phyloP scores from a whole-genome alignment of 208 protist species.

The Novymonas esmeraldas region DNA sequence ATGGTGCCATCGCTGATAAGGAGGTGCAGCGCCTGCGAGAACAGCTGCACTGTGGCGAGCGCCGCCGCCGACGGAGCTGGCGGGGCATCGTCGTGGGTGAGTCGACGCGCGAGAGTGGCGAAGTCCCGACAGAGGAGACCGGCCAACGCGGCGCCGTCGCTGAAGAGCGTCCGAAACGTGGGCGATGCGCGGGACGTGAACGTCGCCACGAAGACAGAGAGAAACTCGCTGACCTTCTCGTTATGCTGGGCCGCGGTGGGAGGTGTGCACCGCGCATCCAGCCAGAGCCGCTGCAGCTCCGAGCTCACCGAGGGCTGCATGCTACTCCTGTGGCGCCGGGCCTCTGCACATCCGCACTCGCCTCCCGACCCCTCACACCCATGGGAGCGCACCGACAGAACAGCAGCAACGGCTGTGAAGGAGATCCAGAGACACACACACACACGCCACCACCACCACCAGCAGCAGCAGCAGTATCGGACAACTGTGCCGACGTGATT shows the following conservation, averaged over 20 bases:
- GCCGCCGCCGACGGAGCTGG: neutral
- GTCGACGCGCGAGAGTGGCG: conserved; percentile 3
- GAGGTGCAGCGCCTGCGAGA: conserved; percentile 18
- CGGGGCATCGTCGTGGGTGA: conserved; percentile 3
- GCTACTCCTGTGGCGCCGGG: neutral
- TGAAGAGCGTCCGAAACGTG: conserved; percentile 43
- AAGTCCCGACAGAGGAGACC: conserved; percentile 36
- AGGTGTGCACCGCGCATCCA: conserved; percentile 50
- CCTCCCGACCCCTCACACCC: neutral
- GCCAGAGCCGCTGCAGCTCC: conserved; percentile 49
- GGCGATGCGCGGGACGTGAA: conserved; percentile 37
- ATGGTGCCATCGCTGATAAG: conserved; percentile 21
- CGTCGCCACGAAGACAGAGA: conserved; percentile 33
- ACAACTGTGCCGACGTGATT: too few relatives aligned
- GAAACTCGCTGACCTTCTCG: conserved; percentile 43
- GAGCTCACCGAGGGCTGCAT: conserved; percentile 5
- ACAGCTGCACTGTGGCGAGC: conserved; percentile 26
- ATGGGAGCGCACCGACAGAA: neutral
- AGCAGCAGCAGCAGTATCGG: too few relatives aligned
- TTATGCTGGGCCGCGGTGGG: conserved; percentile 27
- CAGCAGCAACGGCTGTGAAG: neutral
- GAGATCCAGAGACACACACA: neutral
- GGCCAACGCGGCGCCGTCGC: conserved; percentile 36
- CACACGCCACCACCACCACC: neutral
- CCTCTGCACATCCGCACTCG: neutral